These are phyloP conservation scores for Sphaerobolus stellatus DNA, from an alignment of 1,284 basidiomycete species.

Conservation along the genomic window DNA sequence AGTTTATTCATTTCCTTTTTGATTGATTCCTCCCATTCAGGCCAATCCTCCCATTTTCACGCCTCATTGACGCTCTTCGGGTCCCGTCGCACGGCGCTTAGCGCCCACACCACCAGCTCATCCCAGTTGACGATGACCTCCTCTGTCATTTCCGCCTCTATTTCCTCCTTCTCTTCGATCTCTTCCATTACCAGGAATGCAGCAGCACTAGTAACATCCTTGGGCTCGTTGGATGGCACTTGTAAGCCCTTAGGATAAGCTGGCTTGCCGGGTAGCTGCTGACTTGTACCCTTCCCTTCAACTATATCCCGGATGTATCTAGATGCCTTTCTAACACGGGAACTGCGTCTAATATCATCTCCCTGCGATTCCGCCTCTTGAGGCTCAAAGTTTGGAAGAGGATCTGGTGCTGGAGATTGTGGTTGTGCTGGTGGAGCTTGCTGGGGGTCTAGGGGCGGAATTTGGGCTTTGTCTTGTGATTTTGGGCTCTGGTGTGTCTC, in stretches of 20 bases:
- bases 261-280: not conserved
- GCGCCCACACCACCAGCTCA: no score
- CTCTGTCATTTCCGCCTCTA: not conserved
- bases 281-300: not conserved
- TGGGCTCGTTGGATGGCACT: not conserved
- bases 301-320: not conserved
- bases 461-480: not conserved
- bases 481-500: no score
- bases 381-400: not conserved
- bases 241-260: not conserved
- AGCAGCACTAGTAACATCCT: not conserved
- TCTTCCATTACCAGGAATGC: not conserved
- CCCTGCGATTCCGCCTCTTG: not conserved
- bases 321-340: not conserved
- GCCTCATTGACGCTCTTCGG: constrained; percentile 22
- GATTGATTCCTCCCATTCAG: constrained; percentile 31
- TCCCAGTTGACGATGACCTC: not conserved
- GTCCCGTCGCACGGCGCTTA: no score
- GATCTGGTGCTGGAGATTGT: not conserved
- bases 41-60: constrained; percentile 22
- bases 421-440: not conserved
- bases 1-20: constrained; percentile 28
- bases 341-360: not conserved
- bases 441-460: not conserved
- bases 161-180: not conserved